Base-by-base conservation (phyloP, 2,329 filamentous ascomycete species). In the Alternaria sp. region DNA sequence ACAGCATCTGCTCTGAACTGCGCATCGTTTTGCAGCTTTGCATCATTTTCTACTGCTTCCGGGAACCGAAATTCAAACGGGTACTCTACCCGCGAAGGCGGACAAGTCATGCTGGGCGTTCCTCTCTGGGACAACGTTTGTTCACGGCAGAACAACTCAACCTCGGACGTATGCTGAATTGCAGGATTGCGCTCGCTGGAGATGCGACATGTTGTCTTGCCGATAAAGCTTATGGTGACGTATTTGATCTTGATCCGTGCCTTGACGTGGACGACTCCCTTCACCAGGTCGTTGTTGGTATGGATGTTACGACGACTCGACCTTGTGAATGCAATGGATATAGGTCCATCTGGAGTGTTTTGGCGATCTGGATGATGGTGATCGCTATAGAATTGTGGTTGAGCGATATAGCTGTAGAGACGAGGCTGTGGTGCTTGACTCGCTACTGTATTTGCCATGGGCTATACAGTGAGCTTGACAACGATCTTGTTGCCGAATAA, bases 41-140 rank as follows among this genome's bases (percentile, higher is more conserved):
- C 46, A 17, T 58, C 53, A n/a, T 60, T 42, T 45, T 64, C 56
- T 2, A 69, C 63, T 3, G 23, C 41, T 28, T 65, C 61, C 13
- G 67, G 68, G 5, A 71, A 71, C n/a, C 66, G 52, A 45, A 70
- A 70, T 29, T 67, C 62, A 31, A 71, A 71, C 5, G 64, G 62
- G 49, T 66, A 68, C 40, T 67, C 60, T n/a, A 62, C 52, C 9
- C 64, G 56, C 5, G 58, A 54, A 7, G 62, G 45, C 7, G 66
- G 66, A 36, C 64, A 67, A 13, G 55, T 61, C 9, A 59, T 48
- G 49, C 60, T 68, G 3, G 62, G 64, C 11, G 46, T 58, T 23
- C 36, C 33, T 17, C 42, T 58, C 34, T n/a, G 44, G 2, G 34
- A 55, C n/a, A 68, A 36, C 3, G 24, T 48, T 29, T 58, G 55